Evolutionary conservation across 306 rosid species (phyloP), one percentile per base, ranked within the genome.

Genomic region (Clitoria ternatea): DNA sequence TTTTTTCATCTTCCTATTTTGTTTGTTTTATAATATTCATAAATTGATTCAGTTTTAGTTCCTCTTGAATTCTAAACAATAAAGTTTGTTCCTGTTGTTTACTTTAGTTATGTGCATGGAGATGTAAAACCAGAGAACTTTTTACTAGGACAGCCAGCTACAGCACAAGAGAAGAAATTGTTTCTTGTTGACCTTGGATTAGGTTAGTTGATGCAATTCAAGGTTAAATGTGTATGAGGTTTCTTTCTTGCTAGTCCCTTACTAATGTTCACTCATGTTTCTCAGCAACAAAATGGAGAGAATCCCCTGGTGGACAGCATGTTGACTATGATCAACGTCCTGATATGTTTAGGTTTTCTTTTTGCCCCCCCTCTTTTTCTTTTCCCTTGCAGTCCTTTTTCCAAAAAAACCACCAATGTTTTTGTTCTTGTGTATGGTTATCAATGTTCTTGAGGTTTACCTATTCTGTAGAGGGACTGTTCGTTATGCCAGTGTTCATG

Each of bases 111-210:
- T 80, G 97, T 93, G 53, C 98, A 93, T 57, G 98, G 98, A 61
- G 98, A 93, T 85, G 96, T 93, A 40, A 93, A 93, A 81, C 98
- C 98, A 11, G 98, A 93, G 67, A 93, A 93, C 84, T 90, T 93
- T 78, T 82, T 93, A 83, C 96, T 93, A n/a, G 98, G 98, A 69
- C 97, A 93, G 75, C 97, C 98, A 66, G 81, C 88, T 68, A 90
- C 98, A 2, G 73, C 85, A 7, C 93, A 90, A 72, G 98, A 90
- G 85, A 93, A 93, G 85, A 93, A 93, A 74, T 80, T 93, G 78
- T 93, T 83, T 81, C 97, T 93, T 23, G 97, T 93, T 65, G 98
- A 93, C 79, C 96, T 93, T 82, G 98, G 98, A 70, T 82, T 93
- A 72, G 98, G 98, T 57, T 66, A 71, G 96, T 78, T 12, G 27